phyloP scores from a whole-genome alignment of 2,329 filamentous ascomycete genomes.

The Cladosporium velox region DNA sequence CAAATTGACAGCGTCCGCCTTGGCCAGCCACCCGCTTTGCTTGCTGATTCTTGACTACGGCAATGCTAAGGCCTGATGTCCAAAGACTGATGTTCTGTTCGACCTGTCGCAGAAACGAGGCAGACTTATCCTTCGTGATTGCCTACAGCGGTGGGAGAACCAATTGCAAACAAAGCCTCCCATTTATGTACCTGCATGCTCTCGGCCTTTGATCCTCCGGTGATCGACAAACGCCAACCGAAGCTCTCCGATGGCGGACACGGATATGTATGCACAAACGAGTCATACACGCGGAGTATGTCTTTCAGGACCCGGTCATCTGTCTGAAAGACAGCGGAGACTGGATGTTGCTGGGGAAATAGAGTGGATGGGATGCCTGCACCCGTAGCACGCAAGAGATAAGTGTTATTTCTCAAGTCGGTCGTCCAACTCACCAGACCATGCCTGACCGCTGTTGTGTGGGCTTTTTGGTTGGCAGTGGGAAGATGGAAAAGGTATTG shows the following conservation, averaged over 20 bases:
- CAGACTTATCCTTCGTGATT: background rate
- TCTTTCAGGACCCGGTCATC: background rate
- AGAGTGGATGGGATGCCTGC: background rate
- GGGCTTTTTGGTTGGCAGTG: background rate
- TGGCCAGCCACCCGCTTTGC: constrained; percentile 7
- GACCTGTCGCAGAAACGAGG: background rate
- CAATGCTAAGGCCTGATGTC: background rate
- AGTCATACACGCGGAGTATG: constrained; percentile 2
- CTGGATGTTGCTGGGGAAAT: background rate
- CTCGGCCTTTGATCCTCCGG: background rate
- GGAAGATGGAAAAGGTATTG: background rate
- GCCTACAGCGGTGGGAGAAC: background rate
- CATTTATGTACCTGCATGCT: background rate
- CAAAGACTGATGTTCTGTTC: background rate
- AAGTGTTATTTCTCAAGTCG: background rate
- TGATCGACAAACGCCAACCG: background rate
- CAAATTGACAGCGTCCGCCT: background rate
- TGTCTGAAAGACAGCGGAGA: background rate
- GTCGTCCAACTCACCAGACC: background rate
- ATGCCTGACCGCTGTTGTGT: background rate
- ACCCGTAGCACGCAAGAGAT: background rate
- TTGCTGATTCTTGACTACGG: constrained; percentile 4
- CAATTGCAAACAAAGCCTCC: background rate
- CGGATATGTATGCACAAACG: background rate
- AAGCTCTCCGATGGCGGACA: background rate